phyloP scores from a whole-genome alignment of 768 basidiomycete species.

The Leccinum aurantiacum region DNA sequence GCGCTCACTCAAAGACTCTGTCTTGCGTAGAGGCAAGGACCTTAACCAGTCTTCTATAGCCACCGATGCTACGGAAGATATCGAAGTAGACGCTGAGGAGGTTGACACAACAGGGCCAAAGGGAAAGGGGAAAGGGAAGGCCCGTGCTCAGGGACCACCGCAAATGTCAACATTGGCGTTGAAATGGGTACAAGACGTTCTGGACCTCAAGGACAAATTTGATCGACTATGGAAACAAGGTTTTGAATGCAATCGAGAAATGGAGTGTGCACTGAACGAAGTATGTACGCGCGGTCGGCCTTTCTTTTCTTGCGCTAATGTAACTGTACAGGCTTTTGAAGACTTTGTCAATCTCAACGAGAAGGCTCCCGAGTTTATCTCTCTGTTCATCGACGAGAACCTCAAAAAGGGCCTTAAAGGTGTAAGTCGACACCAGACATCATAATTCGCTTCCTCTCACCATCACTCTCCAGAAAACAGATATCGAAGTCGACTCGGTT shows the following conservation, averaged over 20 bases:
- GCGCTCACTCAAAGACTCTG: constrained; percentile 66
- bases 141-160: constrained; percentile 40
- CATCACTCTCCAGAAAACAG: constrained; percentile 72
- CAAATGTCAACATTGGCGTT: constrained; percentile 61
- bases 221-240: constrained; percentile 71
- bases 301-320: constrained; percentile 3
- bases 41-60: constrained; percentile 68
- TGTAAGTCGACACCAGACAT: constrained; percentile 46
- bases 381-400: constrained; percentile 95
- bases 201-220: constrained; percentile 91
- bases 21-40: constrained; percentile 70
- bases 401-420: constrained; percentile 93
- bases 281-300: constrained; percentile 41
- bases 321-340: constrained; percentile 73
- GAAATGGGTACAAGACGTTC: constrained; percentile 90
- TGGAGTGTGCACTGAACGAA: constrained; percentile 84
- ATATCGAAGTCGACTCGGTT: constrained; percentile 83
- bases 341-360: constrained; percentile 87
- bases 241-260: constrained; percentile 68
- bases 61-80: constrained; percentile 36
- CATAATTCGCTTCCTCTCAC: background rate
- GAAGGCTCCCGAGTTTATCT: constrained; percentile 91
- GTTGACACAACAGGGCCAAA: constrained; percentile 39
- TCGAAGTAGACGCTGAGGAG: constrained; percentile 36
- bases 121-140: constrained; percentile 59